Percentiles rank a stretch among this genome's conserved stretches.
These are phyloP conservation scores for Nakaseomyces glabratus DNA, from an alignment of 1,139 yeast species.

Conservation along the genomic window DNA sequence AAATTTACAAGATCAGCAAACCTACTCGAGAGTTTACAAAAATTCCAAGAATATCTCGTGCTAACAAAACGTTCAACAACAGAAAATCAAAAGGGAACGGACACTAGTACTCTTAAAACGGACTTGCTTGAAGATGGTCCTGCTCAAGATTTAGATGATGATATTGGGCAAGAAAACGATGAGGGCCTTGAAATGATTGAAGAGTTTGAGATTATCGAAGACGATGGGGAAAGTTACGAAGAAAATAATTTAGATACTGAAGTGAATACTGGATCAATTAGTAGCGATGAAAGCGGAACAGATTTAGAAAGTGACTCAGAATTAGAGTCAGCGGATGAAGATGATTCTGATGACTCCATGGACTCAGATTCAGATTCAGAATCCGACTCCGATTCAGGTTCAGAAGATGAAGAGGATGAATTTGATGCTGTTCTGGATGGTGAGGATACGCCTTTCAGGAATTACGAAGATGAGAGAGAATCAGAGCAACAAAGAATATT, in stretches of 20 bases:
- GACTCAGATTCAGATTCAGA: constrained; percentile 14
- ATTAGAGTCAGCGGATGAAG: constrained; percentile 11
- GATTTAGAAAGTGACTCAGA: constrained; percentile 12
- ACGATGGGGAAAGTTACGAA: constrained; percentile 13
- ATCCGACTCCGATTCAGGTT: not conserved
- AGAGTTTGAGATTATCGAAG: constrained; percentile 18
- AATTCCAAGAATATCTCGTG: constrained; percentile 31
- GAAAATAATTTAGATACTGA: constrained; percentile 22
- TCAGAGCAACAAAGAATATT: constrained; percentile 14
- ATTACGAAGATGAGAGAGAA: constrained; percentile 11
- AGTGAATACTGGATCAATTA: constrained; percentile 9
- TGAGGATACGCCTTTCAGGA: constrained; percentile 1
- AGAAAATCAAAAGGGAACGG: not conserved
- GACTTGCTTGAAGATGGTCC: constrained; percentile 10
- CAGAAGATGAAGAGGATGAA: constrained; percentile 1
- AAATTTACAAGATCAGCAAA: constrained; percentile 35
- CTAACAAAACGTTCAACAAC: constrained; percentile 12
- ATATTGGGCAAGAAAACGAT: constrained; percentile 17
- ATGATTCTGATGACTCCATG: constrained; percentile 15
- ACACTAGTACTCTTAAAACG: constrained; percentile 10
- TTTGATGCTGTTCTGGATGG: not conserved
- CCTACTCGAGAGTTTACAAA: constrained; percentile 37
- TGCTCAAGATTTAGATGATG: constrained; percentile 17
- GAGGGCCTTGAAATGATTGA: constrained; percentile 21
- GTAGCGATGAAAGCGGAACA: constrained; percentile 14